Evolutionary conservation across 2,329 filamentous ascomycete genomes (phyloP), one percentile per base, ranked within the genome.

Genomic region (Pyricularia sp.): DNA sequence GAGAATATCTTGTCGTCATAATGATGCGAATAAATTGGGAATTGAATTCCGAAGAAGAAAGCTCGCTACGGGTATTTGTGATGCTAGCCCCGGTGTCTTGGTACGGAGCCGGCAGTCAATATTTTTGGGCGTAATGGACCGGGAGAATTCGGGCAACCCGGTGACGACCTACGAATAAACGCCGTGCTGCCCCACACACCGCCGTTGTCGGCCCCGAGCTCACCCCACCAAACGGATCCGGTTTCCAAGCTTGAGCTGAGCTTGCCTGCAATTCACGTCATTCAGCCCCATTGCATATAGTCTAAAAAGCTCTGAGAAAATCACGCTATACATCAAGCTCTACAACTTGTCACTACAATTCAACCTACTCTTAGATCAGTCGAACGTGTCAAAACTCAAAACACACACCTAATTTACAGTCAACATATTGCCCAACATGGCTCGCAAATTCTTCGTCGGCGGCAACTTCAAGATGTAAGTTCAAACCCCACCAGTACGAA

Each of bases 401-500:
- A n/a, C 61, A 40, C 19, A 44, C 19, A 49, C 13, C 33, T 44
- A n/a, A 49, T 24, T 6, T 53, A 24, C 60, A 35, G 28, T 10
- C 24, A 53, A 44, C n/a, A 72, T 68, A 73, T 72, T 71, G 72
- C 72, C 80, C 84, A 91, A 75, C 74, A 96, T 96, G 92, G 84
- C 88, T 85, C 92, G 92, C 83, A 89, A 92, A 83, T 96, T 96
- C 84, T 96, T 96, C 78, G 90, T 96, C 78, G 93, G 93, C 79
- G 93, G 93, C 76, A 99, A 99, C 88, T 97, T 97, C 84, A 97
- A 99, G 86, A 97, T 97, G 93, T 96, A 81, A 76, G 84, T 77
- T 49, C 70, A 3, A 70, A 68, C 68, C 70, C 72, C 68, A 16
- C 60, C 22, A 62, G 9, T 22, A 19, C 22, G 13, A 26, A 26